phyloP scores from a whole-genome alignment of 805 yeast species.

The Wickerhamiella lipophila region DNA sequence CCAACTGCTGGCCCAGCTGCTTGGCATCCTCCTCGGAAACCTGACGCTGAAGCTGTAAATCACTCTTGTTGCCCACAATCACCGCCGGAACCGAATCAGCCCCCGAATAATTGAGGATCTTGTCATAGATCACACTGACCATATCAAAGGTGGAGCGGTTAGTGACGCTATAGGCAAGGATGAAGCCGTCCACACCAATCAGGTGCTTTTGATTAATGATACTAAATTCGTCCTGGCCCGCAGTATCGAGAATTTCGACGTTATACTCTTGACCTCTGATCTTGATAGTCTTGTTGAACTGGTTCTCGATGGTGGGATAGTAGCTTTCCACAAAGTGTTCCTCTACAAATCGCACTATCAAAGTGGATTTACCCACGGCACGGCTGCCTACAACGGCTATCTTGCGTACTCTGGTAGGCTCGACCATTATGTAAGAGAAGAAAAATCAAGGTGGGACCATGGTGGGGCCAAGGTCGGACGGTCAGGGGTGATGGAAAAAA shows the following conservation, averaged over 20 bases:
- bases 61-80: conserved; percentile 65
- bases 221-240: conserved; percentile 85
- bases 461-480: not conserved
- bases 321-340: conserved; percentile 79
- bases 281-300: conserved; percentile 55
- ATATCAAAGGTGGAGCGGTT: conserved; percentile 67
- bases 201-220: conserved; percentile 66
- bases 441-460: not conserved
- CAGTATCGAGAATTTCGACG: conserved; percentile 79
- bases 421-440: conserved; percentile 17
- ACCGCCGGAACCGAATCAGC: conserved; percentile 62
- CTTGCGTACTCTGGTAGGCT: conserved; percentile 35
- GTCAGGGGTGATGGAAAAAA: too few species aligned
- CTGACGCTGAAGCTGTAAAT: conserved; percentile 53
- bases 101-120: conserved; percentile 54
- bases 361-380: conserved; percentile 75
- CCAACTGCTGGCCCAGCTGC: conserved; percentile 50
- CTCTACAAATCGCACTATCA: conserved; percentile 75
- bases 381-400: conserved; percentile 80
- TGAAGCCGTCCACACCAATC: conserved; percentile 72
- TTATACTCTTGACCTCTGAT: conserved; percentile 64
- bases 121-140: conserved; percentile 65
- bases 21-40: conserved; percentile 43
- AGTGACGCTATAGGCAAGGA: conserved; percentile 70
- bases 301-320: conserved; percentile 85